Base-by-base conservation (phyloP, 768 basidiomycete genomes). In the Lyophyllum semitale region DNA sequence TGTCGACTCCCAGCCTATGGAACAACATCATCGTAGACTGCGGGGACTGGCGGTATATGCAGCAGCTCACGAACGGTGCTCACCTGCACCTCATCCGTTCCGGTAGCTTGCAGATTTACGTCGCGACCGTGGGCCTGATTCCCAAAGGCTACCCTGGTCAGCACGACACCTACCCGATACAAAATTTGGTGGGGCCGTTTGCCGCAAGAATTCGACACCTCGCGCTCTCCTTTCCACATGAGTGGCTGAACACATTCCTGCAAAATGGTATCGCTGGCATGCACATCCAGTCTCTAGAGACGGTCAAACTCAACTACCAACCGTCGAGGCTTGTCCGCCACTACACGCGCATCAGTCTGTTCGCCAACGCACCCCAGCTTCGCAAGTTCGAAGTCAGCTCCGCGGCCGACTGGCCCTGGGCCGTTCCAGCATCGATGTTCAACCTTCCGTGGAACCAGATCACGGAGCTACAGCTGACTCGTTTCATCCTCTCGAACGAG, bases 361-460 rank as follows among this genome's bases (percentile, higher is more conserved):
- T 58, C 11, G 33, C 22, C 3, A 26, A 35, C 18, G 56, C 56
- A 1, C 49, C 44, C 5, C 18, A n/a, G 3, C 53, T 60, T 23
- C 44, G 37, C 29, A 54, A 40, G 8, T 57, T 60, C 15, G 47
- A 48, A 18, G 18, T 61, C 8, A 48, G 46, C 25, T 54, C 25
- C 43, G 27, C 15, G n/a, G 37, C 53, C 11, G 49, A 45, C 12
- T 18, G 43, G 48, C 29, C 51, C 12, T 44, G 51, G 42, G 57
- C 11, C 18, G 51, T 38, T 41, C 20, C 49, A 1, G 27, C n/a
- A 11, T 29, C 13, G 1, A 48, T 41, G 32, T 40, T 58, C 30
- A 29, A 51, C 8, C 50, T 61, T 15, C 59, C 56, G 9, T 58
- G 53, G 57, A n/a, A 35, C 15, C 59, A 58, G 33, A 17, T 61